Evolutionary conservation across 2,329 filamentous ascomycete species (phyloP), one percentile per base, ranked within the genome.

Genomic region (Ceratocystis destructans): DNA sequence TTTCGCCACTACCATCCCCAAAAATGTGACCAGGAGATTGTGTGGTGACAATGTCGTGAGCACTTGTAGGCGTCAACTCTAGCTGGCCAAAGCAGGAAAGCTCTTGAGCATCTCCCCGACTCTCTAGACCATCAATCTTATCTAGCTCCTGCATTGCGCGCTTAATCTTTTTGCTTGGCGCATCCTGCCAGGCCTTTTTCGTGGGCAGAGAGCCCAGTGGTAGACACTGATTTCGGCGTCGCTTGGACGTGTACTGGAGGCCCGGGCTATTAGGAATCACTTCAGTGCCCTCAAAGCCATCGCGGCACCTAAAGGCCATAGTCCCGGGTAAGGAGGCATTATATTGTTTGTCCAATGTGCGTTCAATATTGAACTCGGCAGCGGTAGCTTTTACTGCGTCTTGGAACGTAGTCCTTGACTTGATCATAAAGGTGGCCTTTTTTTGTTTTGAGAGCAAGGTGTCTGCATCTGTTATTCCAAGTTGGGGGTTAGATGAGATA

Each of bases 201-300:
- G 64, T 68, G 6, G 63, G 61, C 2, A 68, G 31, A 41, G 59
- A 41, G 22, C 66, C 66, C 15, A 68, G 33, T 17, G 48, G 44
- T 8, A 44, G 64, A 25, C 41, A 45, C 25, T 62, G 63, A n/a
- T 61, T 48, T 17, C 64, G 57, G 20, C 66, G 59, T 46, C 66
- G 57, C n/a, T 68, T 68, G 15, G 57, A n/a, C 6, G 63, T 50
- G 17, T 63, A 46, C 57, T 68, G 66, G 17, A 68, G 59, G 2
- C 66, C 64, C 4, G 66, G 64, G n/a, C 66, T 61, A 46, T 68
- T 68, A 17, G 64, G 61, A 45, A 68, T 48, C 20, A 65, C 64
- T 48, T 68, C 66, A 22, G 61, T 57, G 5, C 66, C 64, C n/a
- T 68, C 64, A 55, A 68, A 68, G 6, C 66, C 64, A 33, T 68